Base-by-base conservation (phyloP, 768 basidiomycete genomes). In the Pulveroboletus sp. region DNA sequence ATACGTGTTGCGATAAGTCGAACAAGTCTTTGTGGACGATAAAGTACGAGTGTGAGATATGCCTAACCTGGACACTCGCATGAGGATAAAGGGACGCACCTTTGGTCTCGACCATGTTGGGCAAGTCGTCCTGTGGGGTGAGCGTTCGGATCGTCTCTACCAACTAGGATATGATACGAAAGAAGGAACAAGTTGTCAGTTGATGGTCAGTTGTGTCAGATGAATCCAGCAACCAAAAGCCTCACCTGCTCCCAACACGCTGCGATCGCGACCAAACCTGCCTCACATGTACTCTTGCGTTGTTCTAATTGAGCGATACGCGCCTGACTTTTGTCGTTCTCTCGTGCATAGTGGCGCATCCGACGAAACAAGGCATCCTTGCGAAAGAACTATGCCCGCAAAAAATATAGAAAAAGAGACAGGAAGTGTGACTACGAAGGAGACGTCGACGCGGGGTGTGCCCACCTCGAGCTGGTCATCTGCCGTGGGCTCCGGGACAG, bases 341-440 rank as follows among this genome's bases (percentile, higher is more conserved):
- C 83, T 53, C 86, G 79, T 48, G 82, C 80, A 66, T 92, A 91
- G 60, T 90, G 81, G 60, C 76, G 82, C 89, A 93, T 91, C 51
- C 87, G 76, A 36, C 90, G 78, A 67, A 82, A 92, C 43, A 93
- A 83, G 38, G 90, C 90, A 59, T 89, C 88, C 67, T 93, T 92
- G 54, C 86, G 81, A 66, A 89, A 92, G n/a, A 78, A 72, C 89
- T 92, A 48, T 32, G 45, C 39, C 48, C 31, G 54, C 14, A 39
- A 58, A 50, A 33, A 24, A 26, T 4, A 43, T 5, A 32, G 14
- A 33, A 42, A 39, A 39, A 31, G 37, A 39, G 30, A 35, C 48
- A 53, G 53, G 44, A 42, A 58, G 56, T 50, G 54, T 59, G 58
- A 64, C 57, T 57, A 61, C 43, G 47, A 50, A 56, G 43, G 47